phyloP scores from a whole-genome alignment of 176 grass and related monocot genomes.

The Otatea glauca region DNA sequence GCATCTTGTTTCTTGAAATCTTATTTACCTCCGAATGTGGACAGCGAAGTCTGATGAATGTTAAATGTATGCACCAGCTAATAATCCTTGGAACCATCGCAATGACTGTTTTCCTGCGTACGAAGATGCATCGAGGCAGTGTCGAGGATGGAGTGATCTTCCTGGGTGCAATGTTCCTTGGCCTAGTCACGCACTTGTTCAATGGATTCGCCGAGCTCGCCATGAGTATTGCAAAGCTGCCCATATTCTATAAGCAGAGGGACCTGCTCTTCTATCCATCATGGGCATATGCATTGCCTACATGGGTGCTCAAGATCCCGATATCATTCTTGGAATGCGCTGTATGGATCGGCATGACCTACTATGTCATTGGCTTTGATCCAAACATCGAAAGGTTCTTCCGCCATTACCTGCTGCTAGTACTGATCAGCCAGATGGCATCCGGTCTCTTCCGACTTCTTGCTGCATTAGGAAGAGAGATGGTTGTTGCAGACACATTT shows the following conservation, averaged over 20 bases:
- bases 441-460: slow-evolving; percentile 90
- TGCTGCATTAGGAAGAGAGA: slow-evolving; percentile 89
- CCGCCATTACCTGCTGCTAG: slow-evolving; percentile 85
- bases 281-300: slow-evolving; percentile 87
- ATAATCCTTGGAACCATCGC: slow-evolving; percentile 88
- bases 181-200: slow-evolving; percentile 90
- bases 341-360: slow-evolving; percentile 84
- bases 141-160: slow-evolving; percentile 80
- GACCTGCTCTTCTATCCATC: slow-evolving; percentile 91
- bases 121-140: slow-evolving; percentile 57
- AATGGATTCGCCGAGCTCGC: slow-evolving; percentile 93
- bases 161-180: slow-evolving; percentile 92
- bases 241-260: slow-evolving; percentile 96
- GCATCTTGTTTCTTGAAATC: slow-evolving; percentile 5
- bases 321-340: slow-evolving; percentile 92
- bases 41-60: not conserved
- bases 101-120: slow-evolving; percentile 94
- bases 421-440: slow-evolving; percentile 90
- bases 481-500: slow-evolving; percentile 96
- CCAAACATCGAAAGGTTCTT: slow-evolving; percentile 87
- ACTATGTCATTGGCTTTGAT: slow-evolving; percentile 95
- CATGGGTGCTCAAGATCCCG: slow-evolving; percentile 92
- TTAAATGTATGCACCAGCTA: slow-evolving; percentile 56
- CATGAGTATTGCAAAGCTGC: slow-evolving; percentile 86
- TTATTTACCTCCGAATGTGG: not conserved